Evolutionary conservation across 2,329 filamentous ascomycete genomes (phyloP), one percentile per base, ranked within the genome.

Genomic region (Epichloe glyceriae): DNA sequence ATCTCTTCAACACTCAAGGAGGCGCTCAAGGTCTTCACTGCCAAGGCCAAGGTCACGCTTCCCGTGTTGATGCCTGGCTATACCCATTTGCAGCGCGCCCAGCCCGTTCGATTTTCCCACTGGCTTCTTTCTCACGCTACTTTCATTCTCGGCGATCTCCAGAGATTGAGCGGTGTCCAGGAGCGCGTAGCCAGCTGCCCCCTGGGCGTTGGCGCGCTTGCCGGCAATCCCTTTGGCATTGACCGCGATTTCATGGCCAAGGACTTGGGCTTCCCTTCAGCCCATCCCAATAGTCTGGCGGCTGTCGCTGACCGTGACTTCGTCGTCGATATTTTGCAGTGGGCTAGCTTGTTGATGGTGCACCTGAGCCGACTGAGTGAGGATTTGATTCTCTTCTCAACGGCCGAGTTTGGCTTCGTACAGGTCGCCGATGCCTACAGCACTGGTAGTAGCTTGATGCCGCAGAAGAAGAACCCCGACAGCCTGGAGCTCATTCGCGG

Each of bases 221-320:
- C 62, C 4, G 62, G 62, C 34, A 64, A 49, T 10, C 33, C 33
- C 2, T 65, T 65, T 37, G 33, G 56, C 7, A 65, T 65, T 30
- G 62, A 65, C 53, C 62, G 62, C 45, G 39, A 65, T 19, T n/a
- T 43, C 3, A 63, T 64, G 22, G 62, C 62, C 34, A 72, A 76
- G 61, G 85, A 89, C 66, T 74, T 89, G 5, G 85, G 84, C 14
- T 89, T 89, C 57, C 76, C 81, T 2, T 80, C 79, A 1, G 68
- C 88, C 3, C 71, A 83, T 49, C 76, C 76, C 67, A 88, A 88
- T 72, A 84, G 79, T 3, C 80, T 89, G 74, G 77, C 79, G 42
- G 80, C 79, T 35, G 82, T 85, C 7, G 82, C 72, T 10, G 84
- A 88, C 62, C 76, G 85, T 12, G 85, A 88, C 60, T 88, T 87